These are phyloP conservation scores for Dryadomyces sulphureus DNA, from an alignment of 2,329 filamentous ascomycete species.

Conservation along the genomic window DNA sequence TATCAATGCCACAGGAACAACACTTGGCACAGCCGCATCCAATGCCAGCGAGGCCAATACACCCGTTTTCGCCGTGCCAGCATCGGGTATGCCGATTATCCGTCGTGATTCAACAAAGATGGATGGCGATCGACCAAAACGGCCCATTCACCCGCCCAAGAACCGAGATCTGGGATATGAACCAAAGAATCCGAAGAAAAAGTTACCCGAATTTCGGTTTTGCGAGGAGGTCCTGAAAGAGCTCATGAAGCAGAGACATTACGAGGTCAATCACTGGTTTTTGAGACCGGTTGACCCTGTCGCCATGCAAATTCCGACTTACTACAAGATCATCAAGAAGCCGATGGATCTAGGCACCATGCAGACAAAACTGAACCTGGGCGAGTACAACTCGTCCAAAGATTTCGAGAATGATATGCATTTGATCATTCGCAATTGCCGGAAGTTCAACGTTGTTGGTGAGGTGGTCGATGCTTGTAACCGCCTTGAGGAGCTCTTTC, in stretches of 20 bases:
- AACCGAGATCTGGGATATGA: conserved; percentile 84
- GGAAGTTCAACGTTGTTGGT: conserved; percentile 57
- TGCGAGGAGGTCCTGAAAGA: conserved; percentile 71
- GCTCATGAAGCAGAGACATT: conserved; percentile 60
- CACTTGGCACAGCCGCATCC: conserved; percentile 14
- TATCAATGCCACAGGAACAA: conserved; percentile 5
- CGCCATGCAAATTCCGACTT: conserved; percentile 81
- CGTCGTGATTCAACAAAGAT: conserved; percentile 69
- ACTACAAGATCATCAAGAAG: conserved; percentile 87
- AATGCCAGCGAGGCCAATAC: conserved; percentile 18
- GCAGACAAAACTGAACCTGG: conserved; percentile 56
- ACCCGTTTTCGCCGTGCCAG: conserved; percentile 52
- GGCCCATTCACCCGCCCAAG: conserved; percentile 84
- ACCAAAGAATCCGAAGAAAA: conserved; percentile 72
- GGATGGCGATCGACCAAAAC: conserved; percentile 71
- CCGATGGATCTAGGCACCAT: conserved; percentile 93
- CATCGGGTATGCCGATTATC: conserved; percentile 66
- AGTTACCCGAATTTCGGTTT: conserved; percentile 78
- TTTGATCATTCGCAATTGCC: conserved; percentile 80
- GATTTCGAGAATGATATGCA: conserved; percentile 76
- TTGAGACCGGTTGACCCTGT: conserved; percentile 80
- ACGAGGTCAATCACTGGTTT: conserved; percentile 57
- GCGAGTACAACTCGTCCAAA: conserved; percentile 67
- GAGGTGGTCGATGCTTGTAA: conserved; percentile 39
- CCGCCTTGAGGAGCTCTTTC: conserved; percentile 60